These are phyloP conservation scores for Beauveria sp. DNA, from an alignment of 2,329 filamentous ascomycete species.

Conservation along the genomic window DNA sequence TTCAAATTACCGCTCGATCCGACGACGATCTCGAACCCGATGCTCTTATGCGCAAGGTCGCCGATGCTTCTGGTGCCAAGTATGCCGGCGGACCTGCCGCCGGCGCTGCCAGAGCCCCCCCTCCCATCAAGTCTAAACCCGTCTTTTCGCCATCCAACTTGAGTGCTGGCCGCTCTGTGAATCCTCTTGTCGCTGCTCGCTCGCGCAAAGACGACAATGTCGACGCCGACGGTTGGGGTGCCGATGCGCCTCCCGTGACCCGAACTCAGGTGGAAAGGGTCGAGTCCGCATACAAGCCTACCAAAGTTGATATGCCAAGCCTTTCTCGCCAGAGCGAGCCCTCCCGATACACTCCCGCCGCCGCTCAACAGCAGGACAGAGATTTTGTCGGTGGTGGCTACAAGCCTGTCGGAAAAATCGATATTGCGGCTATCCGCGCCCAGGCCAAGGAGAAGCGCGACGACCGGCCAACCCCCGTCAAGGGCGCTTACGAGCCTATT, in stretches of 20 bases:
- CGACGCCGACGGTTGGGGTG: conserved; percentile 88
- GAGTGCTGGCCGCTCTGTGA: conserved; percentile 44
- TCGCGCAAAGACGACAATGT: conserved; percentile 51
- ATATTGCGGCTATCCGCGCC: conserved; percentile 82
- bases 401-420: conserved; percentile 93
- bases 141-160: conserved; percentile 73
- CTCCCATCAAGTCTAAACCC: conserved; percentile 78
- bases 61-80: conserved; percentile 89
- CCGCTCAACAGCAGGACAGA: conserved; percentile 33
- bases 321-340: conserved; percentile 68
- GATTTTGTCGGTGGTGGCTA: conserved; percentile 81
- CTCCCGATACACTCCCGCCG: conserved; percentile 48
- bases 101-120: conserved; percentile 47
- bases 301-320: conserved; percentile 87
- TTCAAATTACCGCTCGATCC: conserved; percentile 92
- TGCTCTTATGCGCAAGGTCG: conserved; percentile 83
- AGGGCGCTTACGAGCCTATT: conserved; percentile 88
- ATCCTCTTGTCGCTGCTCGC: conserved; percentile 60
- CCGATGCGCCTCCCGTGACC: conserved; percentile 85
- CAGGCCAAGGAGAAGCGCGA: conserved; percentile 64
- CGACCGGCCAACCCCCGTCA: conserved; percentile 76
- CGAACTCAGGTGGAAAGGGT: conserved; percentile 88
- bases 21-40: conserved; percentile 83
- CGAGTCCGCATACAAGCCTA: conserved; percentile 84
- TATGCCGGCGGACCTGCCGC: conserved; percentile 66